A percentile compares a stretch with the other conserved stretches of the same genome.
These are phyloP conservation scores for Colletotrichum higginsianum DNA, from an alignment of 2,329 filamentous ascomycete genomes.

Conservation along the genomic window DNA sequence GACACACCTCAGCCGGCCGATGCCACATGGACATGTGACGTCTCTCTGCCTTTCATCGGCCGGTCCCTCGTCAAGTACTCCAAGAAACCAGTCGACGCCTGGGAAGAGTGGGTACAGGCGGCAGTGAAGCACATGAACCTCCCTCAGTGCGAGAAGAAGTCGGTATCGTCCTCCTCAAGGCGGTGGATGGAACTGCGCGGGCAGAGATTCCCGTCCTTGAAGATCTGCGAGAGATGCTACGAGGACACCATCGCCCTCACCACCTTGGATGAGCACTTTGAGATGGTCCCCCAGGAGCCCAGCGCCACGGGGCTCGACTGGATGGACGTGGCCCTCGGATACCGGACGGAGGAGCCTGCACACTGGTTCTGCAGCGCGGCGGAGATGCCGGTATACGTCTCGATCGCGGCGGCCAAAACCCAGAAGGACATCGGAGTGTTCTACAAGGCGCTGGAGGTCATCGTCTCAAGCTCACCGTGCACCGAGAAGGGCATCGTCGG, in stretches of 20 bases:
- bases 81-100: constrained; percentile 45
- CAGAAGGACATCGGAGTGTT: constrained; percentile 49
- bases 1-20: constrained; percentile 44
- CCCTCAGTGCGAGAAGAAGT: constrained; percentile 50
- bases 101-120: constrained; percentile 49
- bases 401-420: constrained; percentile 47
- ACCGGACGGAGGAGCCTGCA: background rate
- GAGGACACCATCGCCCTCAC: constrained; percentile 52
- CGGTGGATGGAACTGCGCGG: constrained; percentile 49
- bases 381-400: constrained; percentile 43
- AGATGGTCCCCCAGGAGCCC: constrained; percentile 3
- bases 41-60: constrained; percentile 47
- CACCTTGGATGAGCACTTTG: constrained; percentile 47
- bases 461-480: constrained; percentile 48
- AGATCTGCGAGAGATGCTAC: constrained; percentile 54
- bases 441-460: constrained; percentile 45
- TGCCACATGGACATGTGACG: constrained; percentile 53
- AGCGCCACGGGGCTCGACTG: constrained; percentile 9
- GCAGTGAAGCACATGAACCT: constrained; percentile 45
- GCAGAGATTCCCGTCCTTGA: constrained; percentile 46
- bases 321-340: constrained; percentile 26
- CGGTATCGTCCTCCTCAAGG: constrained; percentile 43
- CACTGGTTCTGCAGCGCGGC: constrained; percentile 20
- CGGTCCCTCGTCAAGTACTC: constrained; percentile 41
- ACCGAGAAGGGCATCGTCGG: constrained; percentile 48